Evolutionary conservation across 805 yeast genomes (phyloP).

Genomic region (Kodamaea hsintzibuensis): DNA sequence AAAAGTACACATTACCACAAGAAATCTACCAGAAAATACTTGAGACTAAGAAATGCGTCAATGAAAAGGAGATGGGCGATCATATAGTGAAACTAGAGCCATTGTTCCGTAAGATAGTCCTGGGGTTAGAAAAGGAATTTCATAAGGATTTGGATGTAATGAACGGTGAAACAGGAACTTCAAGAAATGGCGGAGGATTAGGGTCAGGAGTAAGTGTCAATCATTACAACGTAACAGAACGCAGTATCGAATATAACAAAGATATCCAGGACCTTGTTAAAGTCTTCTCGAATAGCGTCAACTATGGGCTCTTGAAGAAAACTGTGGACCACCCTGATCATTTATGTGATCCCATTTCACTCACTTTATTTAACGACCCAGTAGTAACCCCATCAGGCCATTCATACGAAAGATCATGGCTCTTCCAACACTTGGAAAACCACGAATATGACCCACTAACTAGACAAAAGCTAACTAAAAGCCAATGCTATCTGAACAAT

Average conservation of each 20-base stretch:
- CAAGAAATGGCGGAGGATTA: too few species aligned
- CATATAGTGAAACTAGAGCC: constrained; percentile 5
- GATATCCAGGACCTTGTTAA: constrained; percentile 12
- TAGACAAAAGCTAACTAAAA: constrained; percentile 16
- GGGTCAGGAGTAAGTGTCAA: not conserved
- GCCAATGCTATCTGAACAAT: constrained; percentile 14
- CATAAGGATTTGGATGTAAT: constrained; percentile 11
- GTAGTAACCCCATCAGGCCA: constrained; percentile 47
- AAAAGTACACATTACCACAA: constrained; percentile 15
- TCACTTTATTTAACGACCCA: constrained; percentile 41
- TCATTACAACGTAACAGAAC: constrained; percentile 4
- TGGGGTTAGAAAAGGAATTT: constrained; percentile 13
- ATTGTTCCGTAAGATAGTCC: constrained; percentile 11
- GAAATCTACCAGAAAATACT: constrained; percentile 16
- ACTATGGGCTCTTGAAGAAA: constrained; percentile 1
- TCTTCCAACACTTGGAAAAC: constrained; percentile 34
- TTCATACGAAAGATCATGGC: constrained; percentile 41
- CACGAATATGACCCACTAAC: constrained; percentile 43
- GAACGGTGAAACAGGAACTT: not conserved
- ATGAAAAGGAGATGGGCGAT: constrained; percentile 8
- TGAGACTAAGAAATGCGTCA: constrained; percentile 7
- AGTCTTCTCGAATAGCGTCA: constrained; percentile 8
- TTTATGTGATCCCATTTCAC: constrained; percentile 42
- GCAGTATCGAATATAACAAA: constrained; percentile 11
- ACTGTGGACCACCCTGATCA: constrained; percentile 29